Conservation (phyloP, 345 rosid species). For the Brassica incana region DNA sequence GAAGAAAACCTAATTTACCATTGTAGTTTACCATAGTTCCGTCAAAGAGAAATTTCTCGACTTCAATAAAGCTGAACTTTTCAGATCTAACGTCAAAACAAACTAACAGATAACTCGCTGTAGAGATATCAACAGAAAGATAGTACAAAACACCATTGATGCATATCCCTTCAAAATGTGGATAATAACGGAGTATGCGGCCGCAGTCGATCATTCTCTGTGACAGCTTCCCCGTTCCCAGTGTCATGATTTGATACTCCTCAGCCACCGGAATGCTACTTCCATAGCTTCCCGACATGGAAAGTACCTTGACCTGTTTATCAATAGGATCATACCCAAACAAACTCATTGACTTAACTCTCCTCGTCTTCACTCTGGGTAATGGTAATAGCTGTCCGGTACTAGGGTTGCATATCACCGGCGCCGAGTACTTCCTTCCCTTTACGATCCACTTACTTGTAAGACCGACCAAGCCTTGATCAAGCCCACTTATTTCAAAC, state of each 20-base stretch:
- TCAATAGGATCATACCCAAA: background rate
- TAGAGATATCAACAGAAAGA: too few relatives aligned
- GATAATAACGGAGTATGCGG: background rate
- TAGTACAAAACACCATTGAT: background rate
- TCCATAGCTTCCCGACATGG: background rate
- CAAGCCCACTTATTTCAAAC: background rate
- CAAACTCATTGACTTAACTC: background rate
- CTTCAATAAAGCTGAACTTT: background rate
- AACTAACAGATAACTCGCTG: background rate
- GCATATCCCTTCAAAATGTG: background rate
- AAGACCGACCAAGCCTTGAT: background rate
- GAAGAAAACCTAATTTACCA: background rate
- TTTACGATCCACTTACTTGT: background rate
- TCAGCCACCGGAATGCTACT: background rate
- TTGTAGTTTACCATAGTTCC: background rate
- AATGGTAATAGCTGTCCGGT: background rate
- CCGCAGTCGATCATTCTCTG: background rate
- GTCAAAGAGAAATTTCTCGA: background rate
- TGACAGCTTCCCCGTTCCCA: background rate
- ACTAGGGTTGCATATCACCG: background rate
- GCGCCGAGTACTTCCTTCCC: background rate
- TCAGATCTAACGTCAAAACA: background rate
- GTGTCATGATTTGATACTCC: background rate
- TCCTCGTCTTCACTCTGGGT: background rate
- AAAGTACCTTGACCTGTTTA: background rate